phyloP scores from a whole-genome alignment of 2,329 filamentous ascomycete species.

The Trichocomaceae sp. region DNA sequence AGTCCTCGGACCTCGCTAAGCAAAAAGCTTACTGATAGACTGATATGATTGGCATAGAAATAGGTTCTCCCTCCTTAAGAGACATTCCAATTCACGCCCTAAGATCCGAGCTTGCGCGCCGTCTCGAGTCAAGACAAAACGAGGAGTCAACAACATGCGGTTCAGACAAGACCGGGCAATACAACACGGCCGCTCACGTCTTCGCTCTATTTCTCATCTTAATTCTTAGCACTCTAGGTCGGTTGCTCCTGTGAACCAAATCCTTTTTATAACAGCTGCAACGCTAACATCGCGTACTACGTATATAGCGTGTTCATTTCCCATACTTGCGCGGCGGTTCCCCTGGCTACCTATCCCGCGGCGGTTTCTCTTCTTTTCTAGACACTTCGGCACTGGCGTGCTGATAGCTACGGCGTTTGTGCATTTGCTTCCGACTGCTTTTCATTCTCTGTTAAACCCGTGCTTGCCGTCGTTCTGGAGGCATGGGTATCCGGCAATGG shows the following conservation, averaged over 20 bases:
- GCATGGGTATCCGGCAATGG: constrained; percentile 68
- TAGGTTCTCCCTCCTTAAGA: not conserved
- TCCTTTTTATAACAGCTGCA: no score
- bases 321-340: constrained; percentile 53
- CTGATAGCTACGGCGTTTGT: constrained; percentile 54
- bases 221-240: constrained; percentile 42
- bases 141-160: constrained; percentile 30
- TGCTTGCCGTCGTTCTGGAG: constrained; percentile 74
- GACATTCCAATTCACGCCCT: constrained; percentile 29
- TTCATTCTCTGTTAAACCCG: constrained; percentile 54
- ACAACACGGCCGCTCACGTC: constrained; percentile 62
- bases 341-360: constrained; percentile 55
- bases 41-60: not conserved
- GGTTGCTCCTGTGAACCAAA: not conserved
- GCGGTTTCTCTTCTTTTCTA: constrained; percentile 52
- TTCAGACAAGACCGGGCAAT: constrained; percentile 36
- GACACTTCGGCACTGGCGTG: constrained; percentile 54
- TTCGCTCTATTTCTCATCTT: constrained; percentile 63
- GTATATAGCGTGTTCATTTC: constrained; percentile 58
- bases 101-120: constrained; percentile 11
- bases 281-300: no score
- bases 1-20: not conserved
- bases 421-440: constrained; percentile 57
- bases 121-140: constrained; percentile 5
- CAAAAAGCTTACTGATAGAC: not conserved